phyloP scores from a whole-genome alignment of 176 grass and related monocot genomes.

The Avena eriantha region DNA sequence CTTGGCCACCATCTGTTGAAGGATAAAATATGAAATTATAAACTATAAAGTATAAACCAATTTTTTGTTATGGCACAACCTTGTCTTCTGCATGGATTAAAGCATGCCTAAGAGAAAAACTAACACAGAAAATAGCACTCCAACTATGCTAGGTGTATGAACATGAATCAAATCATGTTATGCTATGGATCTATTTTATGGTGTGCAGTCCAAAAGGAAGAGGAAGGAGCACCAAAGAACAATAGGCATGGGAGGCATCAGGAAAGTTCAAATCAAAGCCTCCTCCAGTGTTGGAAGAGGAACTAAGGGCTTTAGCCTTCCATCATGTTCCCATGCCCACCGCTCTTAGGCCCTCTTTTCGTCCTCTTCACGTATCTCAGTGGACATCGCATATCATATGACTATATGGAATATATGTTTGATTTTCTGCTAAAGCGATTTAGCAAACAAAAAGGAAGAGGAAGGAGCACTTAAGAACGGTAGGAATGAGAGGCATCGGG shows the following conservation, averaged over 20 bases:
- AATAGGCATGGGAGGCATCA: conserved; percentile 34
- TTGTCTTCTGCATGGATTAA: not conserved
- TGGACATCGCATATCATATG: not conserved
- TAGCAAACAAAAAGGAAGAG: conserved; percentile 1
- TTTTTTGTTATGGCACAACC: not conserved
- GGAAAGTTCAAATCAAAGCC: conserved; percentile 20
- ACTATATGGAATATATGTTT: not conserved
- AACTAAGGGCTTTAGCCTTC: not conserved
- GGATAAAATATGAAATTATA: not conserved
- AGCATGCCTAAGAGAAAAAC: not conserved
- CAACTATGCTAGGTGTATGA: not conserved
- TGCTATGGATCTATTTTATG: not conserved
- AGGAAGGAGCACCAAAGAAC: conserved; percentile 42
- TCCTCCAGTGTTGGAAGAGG: not conserved
- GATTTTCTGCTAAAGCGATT: not conserved
- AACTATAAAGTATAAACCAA: not conserved
- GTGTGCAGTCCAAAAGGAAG: conserved; percentile 25
- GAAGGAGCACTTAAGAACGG: conserved; percentile 20
- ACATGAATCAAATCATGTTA: not conserved
- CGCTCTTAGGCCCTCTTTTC: not conserved
- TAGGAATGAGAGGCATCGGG: conserved; percentile 44
- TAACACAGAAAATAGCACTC: not conserved
- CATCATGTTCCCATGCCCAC: conserved; percentile 2
- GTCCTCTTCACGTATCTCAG: not conserved
- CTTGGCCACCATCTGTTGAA: conserved; percentile 52